A percentile compares a stretch with the other conserved stretches of the same genome.
Conservation (phyloP, 148 eudicot genomes). For the Chenopodium formosanum region DNA sequence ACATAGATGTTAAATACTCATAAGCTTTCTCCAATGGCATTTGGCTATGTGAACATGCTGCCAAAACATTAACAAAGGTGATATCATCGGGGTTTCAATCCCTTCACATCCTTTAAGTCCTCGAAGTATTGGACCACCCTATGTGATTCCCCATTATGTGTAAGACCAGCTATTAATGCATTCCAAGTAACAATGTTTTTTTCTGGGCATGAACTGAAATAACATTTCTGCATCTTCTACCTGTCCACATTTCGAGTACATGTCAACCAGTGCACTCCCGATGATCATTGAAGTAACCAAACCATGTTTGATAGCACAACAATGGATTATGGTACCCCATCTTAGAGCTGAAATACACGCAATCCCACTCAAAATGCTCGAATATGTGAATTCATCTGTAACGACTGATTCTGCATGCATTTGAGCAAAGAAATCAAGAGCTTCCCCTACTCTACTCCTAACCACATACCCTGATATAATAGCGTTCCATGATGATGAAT, state of each 20-base stretch:
- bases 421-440: slow-evolving; percentile 46
- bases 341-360: slow-evolving; percentile 53
- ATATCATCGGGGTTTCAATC: slow-evolving; percentile 63
- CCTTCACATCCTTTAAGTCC: slow-evolving; percentile 39
- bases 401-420: slow-evolving; percentile 45
- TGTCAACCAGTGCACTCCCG: slow-evolving; percentile 71
- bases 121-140: slow-evolving; percentile 59
- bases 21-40: slow-evolving; percentile 50
- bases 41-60: slow-evolving; percentile 68
- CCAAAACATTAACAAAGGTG: slow-evolving; percentile 66
- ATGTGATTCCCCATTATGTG: slow-evolving; percentile 58
- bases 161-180: slow-evolving; percentile 71
- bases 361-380: slow-evolving; percentile 63
- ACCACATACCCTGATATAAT: slow-evolving; percentile 71
- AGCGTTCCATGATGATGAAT: slow-evolving; percentile 82
- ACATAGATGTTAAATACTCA: slow-evolving; percentile 51
- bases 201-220: slow-evolving; percentile 46
- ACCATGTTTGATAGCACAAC: slow-evolving; percentile 48
- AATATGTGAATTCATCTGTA: slow-evolving; percentile 69
- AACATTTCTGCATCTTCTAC: slow-evolving; percentile 46
- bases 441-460: slow-evolving; percentile 47
- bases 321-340: slow-evolving; percentile 65
- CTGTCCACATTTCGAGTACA: slow-evolving; percentile 82
- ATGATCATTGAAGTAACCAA: slow-evolving; percentile 49
- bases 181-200: slow-evolving; percentile 83